Percentiles rank a stretch among this genome's conserved stretches.
Conservation (phyloP, 192 early-diverging fungal genomes). For the Neocallimastix lanati region DNA sequence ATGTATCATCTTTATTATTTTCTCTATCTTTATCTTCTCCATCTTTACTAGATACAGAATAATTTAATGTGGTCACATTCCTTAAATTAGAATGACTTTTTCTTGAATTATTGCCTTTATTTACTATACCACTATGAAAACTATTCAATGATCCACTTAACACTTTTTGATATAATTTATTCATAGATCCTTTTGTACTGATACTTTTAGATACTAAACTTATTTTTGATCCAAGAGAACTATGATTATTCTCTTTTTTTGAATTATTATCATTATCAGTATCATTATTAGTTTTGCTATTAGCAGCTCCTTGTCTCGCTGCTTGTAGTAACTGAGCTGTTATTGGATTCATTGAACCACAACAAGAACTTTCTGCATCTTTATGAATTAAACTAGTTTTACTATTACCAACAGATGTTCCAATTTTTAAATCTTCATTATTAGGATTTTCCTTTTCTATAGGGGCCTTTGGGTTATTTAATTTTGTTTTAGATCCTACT, state of each 20-base stretch:
- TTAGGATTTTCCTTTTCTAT: background rate
- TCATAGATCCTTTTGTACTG: background rate
- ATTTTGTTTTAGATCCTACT: background rate
- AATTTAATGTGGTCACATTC: background rate
- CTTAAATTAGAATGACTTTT: background rate
- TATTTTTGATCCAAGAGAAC: background rate
- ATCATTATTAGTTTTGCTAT: too few species aligned
- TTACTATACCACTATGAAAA: background rate
- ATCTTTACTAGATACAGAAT: background rate
- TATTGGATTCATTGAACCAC: background rate
- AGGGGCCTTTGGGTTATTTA: background rate
- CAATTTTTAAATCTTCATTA: background rate
- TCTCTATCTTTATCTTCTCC: background rate
- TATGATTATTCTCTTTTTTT: background rate
- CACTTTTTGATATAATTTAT: background rate
- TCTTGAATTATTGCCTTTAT: background rate
- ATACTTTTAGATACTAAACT: background rate
- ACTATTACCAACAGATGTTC: background rate
- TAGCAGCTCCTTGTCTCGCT: background rate
- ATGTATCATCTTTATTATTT: background rate
- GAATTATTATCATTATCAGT: too few species aligned
- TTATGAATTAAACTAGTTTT: background rate
- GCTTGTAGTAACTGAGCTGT: background rate
- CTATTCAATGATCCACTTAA: background rate
- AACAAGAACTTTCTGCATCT: background rate